Evolutionary conservation across 2,329 filamentous ascomycete species (phyloP).

Genomic region (Aspergillus novofumigatus): DNA sequence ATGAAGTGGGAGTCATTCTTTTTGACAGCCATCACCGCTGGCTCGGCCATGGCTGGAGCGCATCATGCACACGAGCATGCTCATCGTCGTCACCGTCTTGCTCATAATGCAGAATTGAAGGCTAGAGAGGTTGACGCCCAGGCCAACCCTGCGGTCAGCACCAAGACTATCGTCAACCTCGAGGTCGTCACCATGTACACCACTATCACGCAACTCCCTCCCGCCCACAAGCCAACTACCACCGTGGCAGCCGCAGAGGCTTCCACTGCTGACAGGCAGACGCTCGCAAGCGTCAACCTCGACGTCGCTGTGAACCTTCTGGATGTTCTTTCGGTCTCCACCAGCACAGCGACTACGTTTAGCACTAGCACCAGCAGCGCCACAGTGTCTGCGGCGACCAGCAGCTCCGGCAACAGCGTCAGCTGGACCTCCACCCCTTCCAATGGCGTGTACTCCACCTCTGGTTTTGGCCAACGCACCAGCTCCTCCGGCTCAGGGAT

Average conservation of each 20-base stretch:
- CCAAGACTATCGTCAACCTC: slow-evolving; percentile 12
- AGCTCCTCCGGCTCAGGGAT: slow-evolving; percentile 15
- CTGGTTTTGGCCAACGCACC: slow-evolving; percentile 31
- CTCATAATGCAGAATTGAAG: background rate
- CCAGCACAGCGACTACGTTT: slow-evolving; percentile 3
- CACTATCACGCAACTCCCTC: slow-evolving; percentile 1
- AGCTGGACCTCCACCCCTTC: slow-evolving; percentile 22
- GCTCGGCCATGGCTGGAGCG: background rate
- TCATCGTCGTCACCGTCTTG: background rate
- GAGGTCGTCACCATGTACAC: slow-evolving; percentile 16
- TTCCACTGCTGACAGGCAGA: slow-evolving; percentile 1
- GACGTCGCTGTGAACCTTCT: background rate
- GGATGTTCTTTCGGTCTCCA: background rate
- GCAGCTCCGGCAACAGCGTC: slow-evolving; percentile 5
- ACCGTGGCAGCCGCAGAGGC: slow-evolving; percentile 5
- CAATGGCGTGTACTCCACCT: slow-evolving; percentile 16
- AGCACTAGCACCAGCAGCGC: slow-evolving; percentile 1
- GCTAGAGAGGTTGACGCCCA: slow-evolving; percentile 2
- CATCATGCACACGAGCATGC: slow-evolving; percentile 1
- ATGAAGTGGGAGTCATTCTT: background rate
- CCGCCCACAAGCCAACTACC: background rate
- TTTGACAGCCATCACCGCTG: background rate
- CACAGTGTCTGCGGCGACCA: slow-evolving; percentile 2
- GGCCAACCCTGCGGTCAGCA: background rate
- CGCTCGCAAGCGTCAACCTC: background rate